These are phyloP conservation scores for Suhomyces faveliae DNA, from an alignment of 805 yeast genomes.

Conservation along the genomic window DNA sequence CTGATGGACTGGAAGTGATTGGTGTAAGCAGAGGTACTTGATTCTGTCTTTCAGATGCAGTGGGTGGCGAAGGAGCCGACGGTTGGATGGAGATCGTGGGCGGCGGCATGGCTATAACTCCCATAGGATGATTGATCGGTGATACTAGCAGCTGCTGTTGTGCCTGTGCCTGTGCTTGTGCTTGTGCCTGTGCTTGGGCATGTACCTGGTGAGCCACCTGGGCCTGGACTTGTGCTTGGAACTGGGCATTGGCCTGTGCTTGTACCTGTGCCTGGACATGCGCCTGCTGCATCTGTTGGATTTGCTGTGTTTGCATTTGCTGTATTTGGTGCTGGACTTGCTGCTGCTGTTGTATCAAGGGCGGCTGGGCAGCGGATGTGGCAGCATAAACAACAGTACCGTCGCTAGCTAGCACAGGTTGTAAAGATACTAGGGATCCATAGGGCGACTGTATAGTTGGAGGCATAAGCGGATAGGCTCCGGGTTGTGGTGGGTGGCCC, in stretches of 20 bases:
- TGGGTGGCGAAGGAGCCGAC: background rate
- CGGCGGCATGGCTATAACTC: slow-evolving; percentile 4
- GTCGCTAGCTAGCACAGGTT: slow-evolving; percentile 13
- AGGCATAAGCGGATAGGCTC: background rate
- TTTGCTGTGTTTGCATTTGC: slow-evolving; percentile 1
- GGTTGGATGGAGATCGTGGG: slow-evolving; percentile 8
- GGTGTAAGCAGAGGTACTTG: slow-evolving; percentile 11
- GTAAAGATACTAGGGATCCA: slow-evolving; percentile 11
- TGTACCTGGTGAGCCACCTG: slow-evolving; percentile 5
- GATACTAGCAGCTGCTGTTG: slow-evolving; percentile 3
- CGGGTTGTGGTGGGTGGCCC: background rate
- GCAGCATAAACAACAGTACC: slow-evolving; percentile 13
- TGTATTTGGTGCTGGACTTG: background rate
- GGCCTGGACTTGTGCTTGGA: slow-evolving; percentile 1
- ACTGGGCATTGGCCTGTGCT: background rate
- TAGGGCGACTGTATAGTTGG: slow-evolving; percentile 7
- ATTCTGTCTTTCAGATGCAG: background rate
- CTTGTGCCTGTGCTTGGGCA: slow-evolving; percentile 3
- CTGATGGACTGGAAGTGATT: slow-evolving; percentile 11
- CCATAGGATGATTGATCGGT: background rate
- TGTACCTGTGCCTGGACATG: slow-evolving; percentile 5
- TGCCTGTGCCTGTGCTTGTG: slow-evolving; percentile 6
- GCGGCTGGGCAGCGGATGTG: slow-evolving; percentile 2
- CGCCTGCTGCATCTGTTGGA: background rate
- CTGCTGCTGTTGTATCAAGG: slow-evolving; percentile 1